Base-by-base conservation (phyloP, 2,329 filamentous ascomycete species). In the Paecilomyces sp. region DNA sequence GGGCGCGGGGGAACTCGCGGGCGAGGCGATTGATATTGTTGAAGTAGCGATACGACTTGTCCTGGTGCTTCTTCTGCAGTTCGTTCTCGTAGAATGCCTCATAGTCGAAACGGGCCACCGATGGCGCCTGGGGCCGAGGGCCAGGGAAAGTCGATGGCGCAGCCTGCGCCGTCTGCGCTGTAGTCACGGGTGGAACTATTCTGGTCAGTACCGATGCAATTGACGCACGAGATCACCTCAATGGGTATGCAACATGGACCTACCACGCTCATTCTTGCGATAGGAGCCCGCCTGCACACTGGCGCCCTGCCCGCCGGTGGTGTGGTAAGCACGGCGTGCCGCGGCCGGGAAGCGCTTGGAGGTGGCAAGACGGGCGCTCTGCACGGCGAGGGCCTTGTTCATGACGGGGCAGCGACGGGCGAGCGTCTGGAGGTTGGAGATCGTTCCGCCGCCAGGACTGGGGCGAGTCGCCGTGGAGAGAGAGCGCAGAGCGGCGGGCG, bases 11-110 rank as follows among this genome's bases (percentile, higher is more conserved):
- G 64, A 99, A 99, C 65, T 97, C 91, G 79, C 94, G 91, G 66
- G 94, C 94, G 62, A 99, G 83, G 36, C 94, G 92, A 73, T 99
- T 99, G 86, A 99, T 99, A 82, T 99, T 99, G 84, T 99, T 99
- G 83, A 99, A 99, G 82, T 97, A 97, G 72, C 94, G 91, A 81
- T 99, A 99, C 57, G 92, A 97, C 81, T 97, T 97, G 83, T 99
- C 94, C 83, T 96, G 92, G 84, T 96, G 94, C 82, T 99, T 99
- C 85, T 97, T 97, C 69, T 97, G 91, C 67, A 99, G 79, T 76
- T 99, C 93, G 62, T 80, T 80, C 65, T 88, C 80, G 79, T 97
- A 99, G 77, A 97, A 99, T 54, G 76, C 85, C 70, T 96, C 87
- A 71, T 99, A 99, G 76, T 97, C 84, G 77, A 97, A 99, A 70